Evolutionary conservation across 2,329 filamentous ascomycete species (phyloP), one percentile per base, ranked within the genome.

Genomic region (Hypoxylon sp.): DNA sequence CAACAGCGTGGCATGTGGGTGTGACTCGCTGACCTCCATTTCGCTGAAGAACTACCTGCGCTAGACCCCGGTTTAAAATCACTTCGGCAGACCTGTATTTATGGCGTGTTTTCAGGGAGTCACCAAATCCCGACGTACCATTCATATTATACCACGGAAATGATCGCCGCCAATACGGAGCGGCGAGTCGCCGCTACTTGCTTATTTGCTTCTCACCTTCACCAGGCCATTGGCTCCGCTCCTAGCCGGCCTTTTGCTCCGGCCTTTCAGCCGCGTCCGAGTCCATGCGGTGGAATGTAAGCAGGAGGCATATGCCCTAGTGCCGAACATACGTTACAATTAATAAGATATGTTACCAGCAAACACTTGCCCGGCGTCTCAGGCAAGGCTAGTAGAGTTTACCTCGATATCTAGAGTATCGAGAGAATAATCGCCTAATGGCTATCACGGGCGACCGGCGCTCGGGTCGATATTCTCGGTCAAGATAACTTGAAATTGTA

Each of bases 1-100:
- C 44, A 42, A 59, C 29, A 50, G 22, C 35, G 33, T 48, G 58
- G 61, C 57, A 46, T 52, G 44, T 22, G 17, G 14, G 26, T 58
- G 51, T 37, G 48, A 57, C 47, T 37, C 55, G 35, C 53, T 33
- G 17, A 59, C 31, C 46, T 31, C 37, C 50, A 22, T 35, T 24
- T 50, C 19, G 58, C 24, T 35, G 22, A 46, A 19, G 29, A 44
- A 51, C 33, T 22, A 46, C 24, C 13, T 24, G 58, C 35, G 47
- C 11, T 11, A 31, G 24, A 13, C 19, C 13, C 24, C 58, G n/a
- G 55, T 37, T 37, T 13, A 37, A 47, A 35, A 52, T 35, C 8
- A 5, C 4, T 29, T 52, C 31, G 29, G 19, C 31, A 31, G 29
- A 22, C 13, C 24, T 33, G n/a, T 26, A 24, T 17, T 19, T 22